A percentile compares a stretch with the other conserved stretches of the same genome.
These are phyloP conservation scores for Exophiala phaeomuriformis DNA, from an alignment of 2,329 filamentous ascomycete species.

Conservation along the genomic window DNA sequence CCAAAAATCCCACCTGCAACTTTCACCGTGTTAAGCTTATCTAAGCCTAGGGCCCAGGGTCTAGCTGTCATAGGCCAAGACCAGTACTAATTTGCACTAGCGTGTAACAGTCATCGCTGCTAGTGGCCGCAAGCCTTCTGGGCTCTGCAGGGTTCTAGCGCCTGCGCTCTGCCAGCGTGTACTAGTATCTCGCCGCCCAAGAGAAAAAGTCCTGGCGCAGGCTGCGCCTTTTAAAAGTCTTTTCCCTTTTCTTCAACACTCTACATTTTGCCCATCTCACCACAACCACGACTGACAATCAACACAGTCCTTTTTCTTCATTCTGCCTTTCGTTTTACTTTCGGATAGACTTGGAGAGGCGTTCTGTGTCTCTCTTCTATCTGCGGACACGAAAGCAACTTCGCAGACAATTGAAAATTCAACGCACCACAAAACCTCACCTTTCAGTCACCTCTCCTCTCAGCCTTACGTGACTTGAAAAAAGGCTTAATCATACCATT, in stretches of 20 bases:
- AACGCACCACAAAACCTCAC: conserved; percentile 3
- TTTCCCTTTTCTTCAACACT: conserved; percentile 15
- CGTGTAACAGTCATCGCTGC: no score
- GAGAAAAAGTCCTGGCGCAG: conserved; percentile 16
- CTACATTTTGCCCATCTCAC: conserved; percentile 12
- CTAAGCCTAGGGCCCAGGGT: no score
- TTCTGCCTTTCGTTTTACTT: conserved; percentile 27
- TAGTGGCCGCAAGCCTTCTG: no score
- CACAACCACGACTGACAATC: conserved; percentile 11
- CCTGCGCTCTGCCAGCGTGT: background rate
- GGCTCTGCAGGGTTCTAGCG: background rate
- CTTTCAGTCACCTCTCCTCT: conserved; percentile 9
- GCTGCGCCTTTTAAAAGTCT: conserved; percentile 17
- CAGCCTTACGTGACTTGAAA: conserved; percentile 13
- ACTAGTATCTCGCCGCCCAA: background rate
- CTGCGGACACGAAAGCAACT: conserved; percentile 24
- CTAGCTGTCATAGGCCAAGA: background rate
- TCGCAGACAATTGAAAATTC: conserved; percentile 1
- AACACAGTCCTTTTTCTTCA: conserved; percentile 17
- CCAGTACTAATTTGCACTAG: background rate
- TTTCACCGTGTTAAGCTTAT: background rate
- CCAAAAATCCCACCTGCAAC: background rate
- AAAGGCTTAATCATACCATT: background rate
- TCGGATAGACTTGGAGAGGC: conserved; percentile 30
- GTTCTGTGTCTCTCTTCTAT: conserved; percentile 28